Evolutionary conservation across 306 rosid genomes (phyloP).

Genomic region (Vigna unguiculata): DNA sequence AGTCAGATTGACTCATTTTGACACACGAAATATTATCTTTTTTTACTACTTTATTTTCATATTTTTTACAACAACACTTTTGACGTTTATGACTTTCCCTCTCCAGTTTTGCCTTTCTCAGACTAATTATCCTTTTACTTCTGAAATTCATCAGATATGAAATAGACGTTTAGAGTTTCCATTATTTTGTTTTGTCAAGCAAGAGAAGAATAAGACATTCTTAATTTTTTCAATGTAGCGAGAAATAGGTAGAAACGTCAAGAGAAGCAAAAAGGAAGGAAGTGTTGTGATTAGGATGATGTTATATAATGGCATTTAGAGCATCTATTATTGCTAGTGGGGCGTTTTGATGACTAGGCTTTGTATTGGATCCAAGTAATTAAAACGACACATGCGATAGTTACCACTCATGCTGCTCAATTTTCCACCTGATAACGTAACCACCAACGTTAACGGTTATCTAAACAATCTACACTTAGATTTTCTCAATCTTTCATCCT

Average conservation of each 20-base stretch:
- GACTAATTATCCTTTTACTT: not conserved
- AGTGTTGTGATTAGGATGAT: not conserved
- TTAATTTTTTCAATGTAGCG: not conserved
- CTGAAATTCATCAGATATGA: not conserved
- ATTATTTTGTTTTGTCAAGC: not conserved
- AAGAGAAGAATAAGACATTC: not conserved
- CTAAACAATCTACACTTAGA: slow-evolving; percentile 39
- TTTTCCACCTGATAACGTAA: slow-evolving; percentile 56
- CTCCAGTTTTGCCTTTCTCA: not conserved
- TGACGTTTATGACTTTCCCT: not conserved
- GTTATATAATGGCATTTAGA: not conserved
- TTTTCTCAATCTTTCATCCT: slow-evolving; percentile 47
- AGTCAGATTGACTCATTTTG: too few species aligned
- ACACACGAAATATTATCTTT: too few species aligned
- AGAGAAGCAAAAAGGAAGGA: not conserved
- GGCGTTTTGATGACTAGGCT: slow-evolving; percentile 41
- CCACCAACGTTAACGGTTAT: slow-evolving; percentile 48
- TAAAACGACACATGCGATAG: slow-evolving; percentile 47
- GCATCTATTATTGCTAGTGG: slow-evolving; percentile 39
- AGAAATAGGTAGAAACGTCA: not conserved
- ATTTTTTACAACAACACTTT: not conserved
- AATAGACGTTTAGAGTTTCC: not conserved
- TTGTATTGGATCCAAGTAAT: slow-evolving; percentile 27
- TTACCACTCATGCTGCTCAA: slow-evolving; percentile 48
- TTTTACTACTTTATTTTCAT: too few species aligned